These are phyloP conservation scores for Agarophyton chilense DNA, from an alignment of 23 red algal species.

Conservation along the genomic window DNA sequence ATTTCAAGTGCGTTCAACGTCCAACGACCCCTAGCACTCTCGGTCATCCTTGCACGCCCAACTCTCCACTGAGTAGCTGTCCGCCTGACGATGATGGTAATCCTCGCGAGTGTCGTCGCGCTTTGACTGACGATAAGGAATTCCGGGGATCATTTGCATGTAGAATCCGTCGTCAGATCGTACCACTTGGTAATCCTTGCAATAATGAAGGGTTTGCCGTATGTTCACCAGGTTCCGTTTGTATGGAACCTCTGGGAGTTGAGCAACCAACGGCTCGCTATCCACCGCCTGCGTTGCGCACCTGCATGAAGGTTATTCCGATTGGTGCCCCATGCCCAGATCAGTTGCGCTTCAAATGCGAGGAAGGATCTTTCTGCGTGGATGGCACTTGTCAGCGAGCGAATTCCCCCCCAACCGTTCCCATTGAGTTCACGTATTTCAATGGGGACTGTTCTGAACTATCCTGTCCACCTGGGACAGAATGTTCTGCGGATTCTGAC, in stretches of 20 bases:
- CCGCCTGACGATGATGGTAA: background rate
- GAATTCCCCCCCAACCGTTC: background rate
- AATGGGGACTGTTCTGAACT: background rate
- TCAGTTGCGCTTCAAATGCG: background rate
- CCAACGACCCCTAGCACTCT: background rate
- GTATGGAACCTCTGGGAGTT: background rate
- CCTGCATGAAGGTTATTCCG: conserved; percentile 12
- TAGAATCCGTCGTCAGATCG: background rate
- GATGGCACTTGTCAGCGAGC: background rate
- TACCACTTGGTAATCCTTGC: background rate
- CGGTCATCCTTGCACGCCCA: background rate
- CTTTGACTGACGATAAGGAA: background rate
- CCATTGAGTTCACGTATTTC: background rate
- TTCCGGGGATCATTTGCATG: background rate
- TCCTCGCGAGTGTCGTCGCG: conserved; percentile 1
- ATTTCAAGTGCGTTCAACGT: background rate
- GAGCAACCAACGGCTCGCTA: background rate
- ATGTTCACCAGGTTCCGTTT: background rate
- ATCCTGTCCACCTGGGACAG: background rate
- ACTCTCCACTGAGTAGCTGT: background rate
- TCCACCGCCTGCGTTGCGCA: background rate
- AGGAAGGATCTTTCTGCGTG: background rate
- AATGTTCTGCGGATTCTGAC: background rate
- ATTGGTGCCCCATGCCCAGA: background rate
- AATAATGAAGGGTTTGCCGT: background rate